These are phyloP conservation scores for Bipolaris victoriae DNA, from an alignment of 2,329 filamentous ascomycete species.

Conservation along the genomic window DNA sequence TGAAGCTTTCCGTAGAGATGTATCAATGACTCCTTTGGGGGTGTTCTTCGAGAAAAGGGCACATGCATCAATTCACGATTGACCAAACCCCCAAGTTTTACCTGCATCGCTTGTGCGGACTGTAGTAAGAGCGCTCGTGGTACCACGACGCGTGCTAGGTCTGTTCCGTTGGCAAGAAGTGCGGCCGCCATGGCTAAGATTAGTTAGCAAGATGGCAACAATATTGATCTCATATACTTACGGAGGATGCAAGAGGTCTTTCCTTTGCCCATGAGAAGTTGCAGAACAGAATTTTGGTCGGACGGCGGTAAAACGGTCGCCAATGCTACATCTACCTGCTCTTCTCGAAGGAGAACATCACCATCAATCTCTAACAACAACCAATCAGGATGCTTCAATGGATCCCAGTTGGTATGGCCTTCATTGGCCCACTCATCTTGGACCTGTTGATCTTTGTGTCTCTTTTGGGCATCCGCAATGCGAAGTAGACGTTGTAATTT, in stretches of 20 bases:
- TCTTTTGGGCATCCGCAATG: slow-evolving; percentile 46
- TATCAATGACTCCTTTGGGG: slow-evolving; percentile 41
- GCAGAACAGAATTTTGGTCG: slow-evolving; percentile 63
- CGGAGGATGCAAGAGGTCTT: slow-evolving; percentile 68
- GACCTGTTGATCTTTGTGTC: slow-evolving; percentile 28
- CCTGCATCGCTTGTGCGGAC: slow-evolving; percentile 63
- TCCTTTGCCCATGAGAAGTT: slow-evolving; percentile 72
- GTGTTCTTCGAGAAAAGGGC: slow-evolving; percentile 63
- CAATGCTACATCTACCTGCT: slow-evolving; percentile 67
- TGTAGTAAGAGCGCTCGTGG: slow-evolving; percentile 64
- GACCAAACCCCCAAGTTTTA: slow-evolving; percentile 62
- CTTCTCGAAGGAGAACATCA: slow-evolving; percentile 65
- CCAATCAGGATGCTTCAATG: slow-evolving; percentile 64
- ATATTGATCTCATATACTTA: slow-evolving; percentile 15
- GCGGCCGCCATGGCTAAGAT: slow-evolving; percentile 61
- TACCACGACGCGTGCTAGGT: slow-evolving; percentile 62
- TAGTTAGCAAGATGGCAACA: slow-evolving; percentile 9
- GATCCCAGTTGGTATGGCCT: slow-evolving; percentile 64
- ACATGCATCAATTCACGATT: slow-evolving; percentile 62
- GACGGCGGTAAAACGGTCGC: slow-evolving; percentile 64
- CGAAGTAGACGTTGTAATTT: slow-evolving; percentile 55
- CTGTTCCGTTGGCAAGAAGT: slow-evolving; percentile 44
- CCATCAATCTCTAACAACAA: slow-evolving; percentile 70
- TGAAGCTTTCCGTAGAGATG: slow-evolving; percentile 50
- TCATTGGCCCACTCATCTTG: slow-evolving; percentile 54